Evolutionary conservation across 495 filamentous ascomycete species (phyloP), one percentile per base, ranked within the genome.

Genomic region (Elasticomyces elasticus): DNA sequence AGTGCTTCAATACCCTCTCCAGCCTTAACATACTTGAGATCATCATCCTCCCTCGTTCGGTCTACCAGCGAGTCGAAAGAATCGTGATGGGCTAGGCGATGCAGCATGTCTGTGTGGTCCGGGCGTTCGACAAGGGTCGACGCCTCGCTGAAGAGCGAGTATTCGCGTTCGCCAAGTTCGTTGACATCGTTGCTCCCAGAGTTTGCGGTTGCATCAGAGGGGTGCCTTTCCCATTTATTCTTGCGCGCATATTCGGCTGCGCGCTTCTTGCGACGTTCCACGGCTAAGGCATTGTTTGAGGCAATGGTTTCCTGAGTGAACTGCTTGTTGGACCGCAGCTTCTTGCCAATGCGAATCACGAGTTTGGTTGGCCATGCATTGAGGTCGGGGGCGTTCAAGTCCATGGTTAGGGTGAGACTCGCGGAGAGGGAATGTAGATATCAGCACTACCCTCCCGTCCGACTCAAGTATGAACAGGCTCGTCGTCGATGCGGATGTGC

Each of bases 11-110:
- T 31, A 44, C 52, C 31, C 6, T 31, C 15, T 4, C n/a, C 25
- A 2, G 58, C 47, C 42, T 61, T 49, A 17, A 57, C 48, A 23
- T 52, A 43, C 45, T 57, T 61, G 13, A 49, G n/a, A n/a, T 50
- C 25, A 23, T 35, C 30, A 4, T 13, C 2, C 6, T 48, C 54
- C 40, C 42, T 19, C 24, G 27, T 28, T n/a, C 48, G 41, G 26
- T 57, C 58, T 1, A 61, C 48, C 20, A 61, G 49, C 15, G 53
- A 57, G 44, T 61, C 58, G 38, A 61, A 61, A 1, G 58, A 61
- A 28, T 50, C 58, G 22, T 57, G 41, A 46, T 61, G 58, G 5
- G 58, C 54, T 13, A 61, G 49, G 17, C 58, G 48, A 25, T 61
- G 58, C 41, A 61, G 30, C 58, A 61, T 61, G 7, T 61, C 58